Evolutionary conservation across 2,329 filamentous ascomycete species (phyloP), one percentile per base, ranked within the genome.

Genomic region (Aspergillus sp.): DNA sequence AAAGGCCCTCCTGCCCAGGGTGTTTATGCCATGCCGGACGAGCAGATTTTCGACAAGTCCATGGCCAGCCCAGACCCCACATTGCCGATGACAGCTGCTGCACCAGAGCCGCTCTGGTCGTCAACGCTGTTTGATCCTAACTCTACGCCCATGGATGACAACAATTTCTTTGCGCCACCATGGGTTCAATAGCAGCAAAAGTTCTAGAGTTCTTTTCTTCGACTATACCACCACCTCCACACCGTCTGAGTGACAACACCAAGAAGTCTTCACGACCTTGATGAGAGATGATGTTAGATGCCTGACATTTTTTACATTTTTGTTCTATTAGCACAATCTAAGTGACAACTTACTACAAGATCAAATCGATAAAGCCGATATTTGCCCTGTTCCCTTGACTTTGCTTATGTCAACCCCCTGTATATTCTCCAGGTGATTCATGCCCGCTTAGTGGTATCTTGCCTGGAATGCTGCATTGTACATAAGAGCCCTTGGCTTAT

Each of bases 221-320:
- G 71, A 68, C 67, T 65, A 68, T 70, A 71, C 69, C 71, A 73
- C 69, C 71, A 72, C 69, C 70, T 72, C 70, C 62, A 74, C 70
- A 74, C 71, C 68, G 72, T 74, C 64, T 63, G 55, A 62, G 62
- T 63, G 64, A 66, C 63, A 57, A 61, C 61, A 62, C 27, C 48
- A 56, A 56, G 43, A 49, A 62, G 64, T 64, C 72, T 73, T 74
- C 60, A 76, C 66, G 73, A 75, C 73, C 70, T 66, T 76, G 73
- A 76, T 75, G 73, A 76, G 73, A 74, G 73, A 76, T 76, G 73
- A 76, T 75, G 73, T 75, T 73, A 72, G 71, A 73, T 73, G 68
- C 70, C 66, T 71, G 62, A 63, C 12, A 15, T 37, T 69, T 66
- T 69, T 65, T 70, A 47, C 46, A n/a, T 11, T 60, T 60, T 58